Conservation (phyloP, 2,329 filamentous ascomycete species). For the Alternaria infectoria region DNA sequence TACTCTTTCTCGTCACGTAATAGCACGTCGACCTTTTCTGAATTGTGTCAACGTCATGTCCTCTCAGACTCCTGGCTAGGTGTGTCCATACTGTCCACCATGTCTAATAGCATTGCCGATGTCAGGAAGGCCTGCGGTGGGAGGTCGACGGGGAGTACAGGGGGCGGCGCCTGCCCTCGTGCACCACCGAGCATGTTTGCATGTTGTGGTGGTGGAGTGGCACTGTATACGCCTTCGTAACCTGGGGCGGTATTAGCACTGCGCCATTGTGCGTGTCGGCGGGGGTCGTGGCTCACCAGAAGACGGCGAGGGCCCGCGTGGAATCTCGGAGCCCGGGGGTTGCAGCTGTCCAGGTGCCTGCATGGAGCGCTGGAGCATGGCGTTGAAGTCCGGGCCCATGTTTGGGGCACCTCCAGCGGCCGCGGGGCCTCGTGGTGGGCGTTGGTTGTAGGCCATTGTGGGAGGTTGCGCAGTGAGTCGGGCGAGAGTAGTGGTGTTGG, state of each 20-base stretch:
- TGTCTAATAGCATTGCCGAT: constrained; percentile 89
- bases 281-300: constrained; percentile 29
- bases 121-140: constrained; percentile 99
- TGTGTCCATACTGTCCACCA: constrained; percentile 80
- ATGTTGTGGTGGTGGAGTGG: constrained; percentile 60
- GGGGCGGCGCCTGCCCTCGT: constrained; percentile 27
- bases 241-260: constrained; percentile 33
- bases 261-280: constrained; percentile 2
- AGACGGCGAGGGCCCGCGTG: constrained; percentile 30
- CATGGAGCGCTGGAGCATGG: constrained; percentile 46
- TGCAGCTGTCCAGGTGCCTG: constrained; percentile 37
- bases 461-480: constrained; percentile 4
- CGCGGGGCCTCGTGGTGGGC: constrained; percentile 38
- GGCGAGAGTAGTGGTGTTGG: constrained; percentile 1
- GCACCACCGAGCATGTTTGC: constrained; percentile 39
- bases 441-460: constrained; percentile 37
- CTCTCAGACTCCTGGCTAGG: constrained; percentile 2
- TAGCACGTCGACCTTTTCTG: constrained; percentile 93
- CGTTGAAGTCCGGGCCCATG: constrained; percentile 42
- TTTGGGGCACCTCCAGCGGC: constrained; percentile 39
- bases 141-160: constrained; percentile 52
- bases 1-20: constrained; percentile 93
- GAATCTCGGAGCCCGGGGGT: constrained; percentile 26
- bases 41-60: constrained; percentile 19
- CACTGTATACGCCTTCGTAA: constrained; percentile 45